These are phyloP conservation scores for Achaetomium macrosporum DNA, from an alignment of 2,329 filamentous ascomycete genomes.

Conservation along the genomic window DNA sequence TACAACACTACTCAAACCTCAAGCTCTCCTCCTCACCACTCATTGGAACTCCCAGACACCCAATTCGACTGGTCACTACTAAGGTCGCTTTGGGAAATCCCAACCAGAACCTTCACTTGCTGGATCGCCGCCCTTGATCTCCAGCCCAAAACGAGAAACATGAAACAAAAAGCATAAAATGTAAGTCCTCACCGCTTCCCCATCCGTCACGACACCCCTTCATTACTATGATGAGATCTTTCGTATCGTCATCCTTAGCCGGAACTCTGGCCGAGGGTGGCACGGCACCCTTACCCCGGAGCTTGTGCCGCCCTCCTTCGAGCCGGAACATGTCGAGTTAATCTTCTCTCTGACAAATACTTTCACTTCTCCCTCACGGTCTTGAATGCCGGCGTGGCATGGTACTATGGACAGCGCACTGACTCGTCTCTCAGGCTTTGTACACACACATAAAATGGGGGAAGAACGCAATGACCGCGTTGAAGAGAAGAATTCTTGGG, in stretches of 20 bases:
- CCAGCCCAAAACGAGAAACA: background rate
- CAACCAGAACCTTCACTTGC: too few relatives aligned
- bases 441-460: background rate
- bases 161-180: background rate
- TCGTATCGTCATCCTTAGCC: conserved; percentile 98
- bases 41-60: background rate
- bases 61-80: too few relatives aligned
- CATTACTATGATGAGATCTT: conserved; percentile 67
- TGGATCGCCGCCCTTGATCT: too few relatives aligned
- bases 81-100: too few relatives aligned
- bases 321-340: conserved; percentile 36
- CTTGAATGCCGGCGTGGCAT: too few relatives aligned
- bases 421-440: background rate
- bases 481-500: background rate
- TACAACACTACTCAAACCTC: background rate
- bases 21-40: background rate
- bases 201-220: background rate
- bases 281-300: conserved; percentile 3
- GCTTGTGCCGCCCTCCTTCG: conserved; percentile 5
- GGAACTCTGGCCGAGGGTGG: conserved; percentile 43
- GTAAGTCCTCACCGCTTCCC: conserved; percentile 13
- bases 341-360: conserved; percentile 47
- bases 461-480: too few relatives aligned
- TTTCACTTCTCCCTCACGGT: background rate
- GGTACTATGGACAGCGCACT: background rate